phyloP scores from a whole-genome alignment of 129 eudicot genomes.

The Flaveria sonorensis region DNA sequence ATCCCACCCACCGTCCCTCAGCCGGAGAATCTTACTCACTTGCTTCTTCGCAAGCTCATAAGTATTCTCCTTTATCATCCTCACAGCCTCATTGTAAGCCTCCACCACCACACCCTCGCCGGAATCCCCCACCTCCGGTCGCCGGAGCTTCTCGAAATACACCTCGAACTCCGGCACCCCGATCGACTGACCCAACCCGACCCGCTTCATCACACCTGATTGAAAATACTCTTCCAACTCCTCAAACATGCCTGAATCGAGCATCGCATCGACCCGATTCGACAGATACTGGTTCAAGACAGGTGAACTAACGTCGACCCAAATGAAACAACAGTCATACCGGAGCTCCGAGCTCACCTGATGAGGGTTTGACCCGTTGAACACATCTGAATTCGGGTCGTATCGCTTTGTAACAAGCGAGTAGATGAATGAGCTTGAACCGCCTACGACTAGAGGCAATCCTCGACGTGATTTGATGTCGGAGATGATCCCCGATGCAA shows the following conservation, averaged over 20 bases:
- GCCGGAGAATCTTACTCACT: constrained; percentile 68
- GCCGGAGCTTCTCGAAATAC: constrained; percentile 33
- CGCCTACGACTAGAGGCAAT: constrained; percentile 69
- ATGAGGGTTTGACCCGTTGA: constrained; percentile 38
- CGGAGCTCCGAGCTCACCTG: constrained; percentile 42
- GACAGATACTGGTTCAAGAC: constrained; percentile 52
- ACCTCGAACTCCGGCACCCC: constrained; percentile 69
- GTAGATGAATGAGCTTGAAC: constrained; percentile 74
- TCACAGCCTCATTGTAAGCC: constrained; percentile 61
- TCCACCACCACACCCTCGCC: too few relatives aligned
- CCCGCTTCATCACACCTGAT: constrained; percentile 16
- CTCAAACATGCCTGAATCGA: constrained; percentile 74
- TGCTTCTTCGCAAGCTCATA: constrained; percentile 70
- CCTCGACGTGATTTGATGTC: constrained; percentile 36
- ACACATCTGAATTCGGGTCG: constrained; percentile 46
- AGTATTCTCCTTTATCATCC: constrained; percentile 73
- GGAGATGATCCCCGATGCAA: constrained; percentile 38
- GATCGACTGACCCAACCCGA: constrained; percentile 63
- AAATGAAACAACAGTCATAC: constrained; percentile 67
- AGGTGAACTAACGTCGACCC: constrained; percentile 59
- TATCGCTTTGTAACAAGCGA: constrained; percentile 50
- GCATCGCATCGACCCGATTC: constrained; percentile 85
- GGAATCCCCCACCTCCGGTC: too few relatives aligned
- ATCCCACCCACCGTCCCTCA: constrained; percentile 75
- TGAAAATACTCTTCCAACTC: constrained; percentile 50